Base-by-base conservation (phyloP, 495 filamentous ascomycete species). In the Chaetomium tenue region DNA sequence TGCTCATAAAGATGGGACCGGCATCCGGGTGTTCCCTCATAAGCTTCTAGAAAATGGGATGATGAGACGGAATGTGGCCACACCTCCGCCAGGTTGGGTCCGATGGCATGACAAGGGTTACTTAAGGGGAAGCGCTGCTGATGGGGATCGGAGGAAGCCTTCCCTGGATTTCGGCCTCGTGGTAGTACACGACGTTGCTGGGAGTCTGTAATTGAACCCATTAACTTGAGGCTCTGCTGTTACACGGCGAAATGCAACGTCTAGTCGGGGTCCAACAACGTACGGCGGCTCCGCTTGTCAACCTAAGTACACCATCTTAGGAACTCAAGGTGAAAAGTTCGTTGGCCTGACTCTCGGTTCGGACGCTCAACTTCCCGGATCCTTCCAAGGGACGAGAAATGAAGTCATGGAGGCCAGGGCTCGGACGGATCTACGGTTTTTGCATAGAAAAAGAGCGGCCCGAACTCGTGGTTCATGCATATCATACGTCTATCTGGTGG, bases 171-270 rank as follows among this genome's bases (percentile, higher is more conserved):
- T 13, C 2, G 52, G 0, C 15, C 28, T 22, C 2, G 9, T 16
- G 26, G 30, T 56, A 20, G n/a, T 18, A 56, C n/a, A 20, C 2
- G n/a, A 15, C 5, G 12, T 23, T 56, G 33, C 55, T 13, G 23
- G 30, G 54, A 25, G 9, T 28, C n/a, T 23, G 55, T 39, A 23
- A 58, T 44, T 58, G 33, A 25, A 28, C 33, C n/a, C 8, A n/a
- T 58, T 23, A 58, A 58, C 33, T 58, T 44, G 55, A 42, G 55
- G 55, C 33, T 58, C 33, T 58, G 7, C 23, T 44, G 40, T 5
- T 18, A 44, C 16, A 18, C 13, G 13, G 16, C 5, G 2, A 15
- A 1, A 44, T 16, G 40, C 40, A 18, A 9, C 15, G 13, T 5
- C 40, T 44, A 11, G 33, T 37, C 3, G 33, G 8, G 9, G 11